A percentile compares a stretch with the other conserved stretches of the same genome.
Evolutionary conservation across 1,139 yeast genomes (phyloP).

Genomic region (Sugiyamaella pinicola): DNA sequence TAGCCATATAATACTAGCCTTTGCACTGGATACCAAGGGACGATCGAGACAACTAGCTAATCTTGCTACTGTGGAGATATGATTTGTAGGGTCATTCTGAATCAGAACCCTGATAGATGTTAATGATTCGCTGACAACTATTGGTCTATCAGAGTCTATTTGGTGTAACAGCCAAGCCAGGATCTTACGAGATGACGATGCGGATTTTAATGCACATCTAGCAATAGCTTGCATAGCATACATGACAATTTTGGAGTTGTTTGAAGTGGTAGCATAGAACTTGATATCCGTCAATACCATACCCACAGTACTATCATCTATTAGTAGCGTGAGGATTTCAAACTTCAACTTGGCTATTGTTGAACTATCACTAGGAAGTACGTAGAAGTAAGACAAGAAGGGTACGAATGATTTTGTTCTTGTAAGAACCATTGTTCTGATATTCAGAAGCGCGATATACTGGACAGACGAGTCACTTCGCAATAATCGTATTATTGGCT

Average conservation of each 20-base stretch:
- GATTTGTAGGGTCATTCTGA: conserved; percentile 57
- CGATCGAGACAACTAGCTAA: conserved; percentile 41
- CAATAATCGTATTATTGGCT: conserved; percentile 51
- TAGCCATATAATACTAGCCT: conserved; percentile 86
- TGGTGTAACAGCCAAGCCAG: conserved; percentile 52
- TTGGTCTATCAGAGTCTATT: conserved; percentile 39
- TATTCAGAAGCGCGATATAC: conserved; percentile 40
- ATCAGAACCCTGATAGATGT: conserved; percentile 71
- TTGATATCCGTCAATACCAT: conserved; percentile 67
- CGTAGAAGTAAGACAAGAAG: conserved; percentile 54
- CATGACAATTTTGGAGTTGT: conserved; percentile 47
- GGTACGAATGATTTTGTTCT: conserved; percentile 53
- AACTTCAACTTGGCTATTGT: conserved; percentile 58
- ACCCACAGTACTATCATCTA: conserved; percentile 52
- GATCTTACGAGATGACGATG: conserved; percentile 39
- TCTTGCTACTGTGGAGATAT: conserved; percentile 48
- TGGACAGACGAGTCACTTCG: conserved; percentile 43
- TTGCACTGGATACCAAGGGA: conserved; percentile 49
- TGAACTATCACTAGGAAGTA: conserved; percentile 59
- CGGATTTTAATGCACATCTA: conserved; percentile 48
- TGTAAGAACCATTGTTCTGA: conserved; percentile 42
- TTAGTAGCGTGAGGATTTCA: conserved; percentile 59
- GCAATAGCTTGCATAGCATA: conserved; percentile 64
- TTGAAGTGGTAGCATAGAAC: conserved; percentile 55
- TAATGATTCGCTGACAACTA: conserved; percentile 59